These are phyloP conservation scores for Diaporthe ilicicola DNA, from an alignment of 2,329 filamentous ascomycete species.

Conservation along the genomic window DNA sequence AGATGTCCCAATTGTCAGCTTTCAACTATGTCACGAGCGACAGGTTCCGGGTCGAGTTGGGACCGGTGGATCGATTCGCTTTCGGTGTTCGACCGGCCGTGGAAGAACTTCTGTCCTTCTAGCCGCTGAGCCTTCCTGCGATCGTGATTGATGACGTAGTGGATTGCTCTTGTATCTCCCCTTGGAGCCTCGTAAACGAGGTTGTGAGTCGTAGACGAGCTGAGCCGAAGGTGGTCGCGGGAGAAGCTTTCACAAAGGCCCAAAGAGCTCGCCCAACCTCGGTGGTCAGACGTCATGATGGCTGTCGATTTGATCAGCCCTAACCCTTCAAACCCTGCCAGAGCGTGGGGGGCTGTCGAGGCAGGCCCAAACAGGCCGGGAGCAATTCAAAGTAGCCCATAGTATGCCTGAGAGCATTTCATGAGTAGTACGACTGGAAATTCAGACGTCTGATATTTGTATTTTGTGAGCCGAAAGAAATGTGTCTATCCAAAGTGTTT, in stretches of 20 bases:
- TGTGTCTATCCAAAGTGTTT: not conserved
- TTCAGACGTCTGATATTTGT: not conserved
- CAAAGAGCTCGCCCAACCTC: not conserved
- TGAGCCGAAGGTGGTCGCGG: not conserved
- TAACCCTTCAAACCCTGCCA: not conserved
- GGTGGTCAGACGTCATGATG: not conserved
- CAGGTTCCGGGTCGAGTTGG: not conserved
- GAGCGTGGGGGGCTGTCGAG: too few species aligned
- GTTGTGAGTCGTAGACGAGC: not conserved
- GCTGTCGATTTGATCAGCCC: not conserved
- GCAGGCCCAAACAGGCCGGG: too few species aligned
- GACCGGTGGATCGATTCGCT: not conserved
- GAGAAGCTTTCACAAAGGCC: not conserved
- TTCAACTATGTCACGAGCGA: not conserved
- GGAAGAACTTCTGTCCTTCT: not conserved
- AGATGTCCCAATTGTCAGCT: not conserved
- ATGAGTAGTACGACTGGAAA: not conserved
- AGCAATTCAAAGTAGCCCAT: not conserved
- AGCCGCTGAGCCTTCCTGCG: not conserved
- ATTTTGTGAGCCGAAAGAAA: not conserved
- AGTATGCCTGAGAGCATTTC: not conserved
- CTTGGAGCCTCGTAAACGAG: not conserved
- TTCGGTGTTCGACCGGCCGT: not conserved
- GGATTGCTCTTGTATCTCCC: not conserved
- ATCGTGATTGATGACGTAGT: not conserved